phyloP scores from a whole-genome alignment of 352 stramenopile species.

The Pythium guiyangense region DNA sequence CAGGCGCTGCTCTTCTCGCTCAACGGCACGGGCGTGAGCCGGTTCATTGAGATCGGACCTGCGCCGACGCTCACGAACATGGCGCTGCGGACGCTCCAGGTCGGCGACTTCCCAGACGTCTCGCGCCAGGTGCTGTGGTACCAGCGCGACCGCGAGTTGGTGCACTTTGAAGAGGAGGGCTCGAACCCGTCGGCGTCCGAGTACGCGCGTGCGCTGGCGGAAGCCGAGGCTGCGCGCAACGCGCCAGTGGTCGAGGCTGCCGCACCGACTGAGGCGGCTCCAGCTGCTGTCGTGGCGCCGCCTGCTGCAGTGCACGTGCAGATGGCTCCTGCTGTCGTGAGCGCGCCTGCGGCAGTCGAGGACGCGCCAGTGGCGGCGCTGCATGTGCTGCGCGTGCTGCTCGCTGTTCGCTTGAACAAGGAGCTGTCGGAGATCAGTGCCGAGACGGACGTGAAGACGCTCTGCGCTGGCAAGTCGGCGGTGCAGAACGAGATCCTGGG shows the following conservation, averaged over 20 bases:
- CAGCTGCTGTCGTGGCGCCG: not conserved
- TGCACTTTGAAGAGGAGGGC: conserved; percentile 21
- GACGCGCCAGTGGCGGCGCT: conserved; percentile 21
- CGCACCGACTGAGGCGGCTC: conserved; percentile 6
- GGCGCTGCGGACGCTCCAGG: no score
- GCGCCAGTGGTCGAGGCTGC: not conserved
- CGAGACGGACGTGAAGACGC: no score
- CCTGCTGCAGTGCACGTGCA: not conserved
- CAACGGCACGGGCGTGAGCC: no score
- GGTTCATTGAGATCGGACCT: no score
- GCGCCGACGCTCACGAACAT: no score
- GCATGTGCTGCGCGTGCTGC: conserved; percentile 44
- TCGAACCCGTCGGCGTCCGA: conserved; percentile 18
- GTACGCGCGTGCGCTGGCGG: conserved; percentile 20
- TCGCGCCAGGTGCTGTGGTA: no score
- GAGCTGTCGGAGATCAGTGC: no score
- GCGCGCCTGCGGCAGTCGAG: conserved; percentile 9
- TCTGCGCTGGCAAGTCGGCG: no score
- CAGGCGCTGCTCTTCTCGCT: no score
- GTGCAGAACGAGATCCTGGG: no score
- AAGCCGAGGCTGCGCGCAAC: not conserved
- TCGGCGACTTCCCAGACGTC: no score
- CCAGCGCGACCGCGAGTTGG: no score
- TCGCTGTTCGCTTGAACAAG: conserved; percentile 64
- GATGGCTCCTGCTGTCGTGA: conserved; percentile 3